Base-by-base conservation (phyloP, 2,329 filamentous ascomycete species). In the Sporothrix pseudoabietina region DNA sequence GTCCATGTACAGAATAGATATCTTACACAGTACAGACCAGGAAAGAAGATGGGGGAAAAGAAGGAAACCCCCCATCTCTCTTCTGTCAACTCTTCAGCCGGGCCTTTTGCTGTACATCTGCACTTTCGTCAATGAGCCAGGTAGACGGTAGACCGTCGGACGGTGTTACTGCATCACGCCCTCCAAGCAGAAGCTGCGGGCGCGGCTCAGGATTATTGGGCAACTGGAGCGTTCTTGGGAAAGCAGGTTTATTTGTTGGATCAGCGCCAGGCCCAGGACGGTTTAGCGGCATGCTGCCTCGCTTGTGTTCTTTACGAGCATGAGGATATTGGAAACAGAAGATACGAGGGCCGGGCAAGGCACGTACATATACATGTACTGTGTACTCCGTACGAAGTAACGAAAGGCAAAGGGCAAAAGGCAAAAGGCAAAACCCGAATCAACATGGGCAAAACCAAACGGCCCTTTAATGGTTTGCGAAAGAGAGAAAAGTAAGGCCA, bases 191-290 rank as follows among this genome's bases (percentile, higher is more conserved):
- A 4, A 26, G n/a, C 35, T 7, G 35, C 35, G 9, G 35, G n/a
- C 35, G 35, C 35, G 35, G 59, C 39, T 14, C 10, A 65, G 8
- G 32, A 54, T 59, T 32, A 41, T 41, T 63, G 57, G 57, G 57
- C 30, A 32, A 59, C 30, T 59, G 55, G 12, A 39, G 35, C 19
- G 41, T 66, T 26, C 61, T 47, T 30, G n/a, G 39, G 22, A 66
- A 66, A 66, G 61, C 61, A 66, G 39, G 61, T 66, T 66, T 66
- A 44, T 66, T 66, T 68, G 66, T 57, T 71, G 71, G 72, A 65
- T 72, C 72, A 74, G 74, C 74, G 70, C 72, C 72, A 75, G 44
- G 59, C 74, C 72, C 26, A 69, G 68, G 22, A 16, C 1, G 54
- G 72, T 19, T 54, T 74, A 74, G 73, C 61, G 69, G 73, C 66